Percentiles rank a stretch among this genome's conserved stretches.
Conservation (phyloP, 805 yeast genomes). For the Myxozyma lipomycoides region DNA sequence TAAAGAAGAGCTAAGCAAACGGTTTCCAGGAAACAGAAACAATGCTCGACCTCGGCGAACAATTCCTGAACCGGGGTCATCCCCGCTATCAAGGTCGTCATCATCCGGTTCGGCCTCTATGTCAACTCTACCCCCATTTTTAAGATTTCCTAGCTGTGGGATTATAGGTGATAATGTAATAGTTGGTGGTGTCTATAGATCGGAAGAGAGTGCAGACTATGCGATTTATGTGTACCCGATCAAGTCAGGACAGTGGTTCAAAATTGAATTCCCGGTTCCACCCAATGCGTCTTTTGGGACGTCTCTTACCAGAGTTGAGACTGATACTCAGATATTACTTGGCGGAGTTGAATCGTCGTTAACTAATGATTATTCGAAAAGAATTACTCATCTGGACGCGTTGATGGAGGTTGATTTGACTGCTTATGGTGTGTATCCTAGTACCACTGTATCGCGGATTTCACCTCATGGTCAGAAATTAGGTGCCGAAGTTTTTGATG, state of each 20-base stretch:
- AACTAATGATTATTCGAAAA: slow-evolving; percentile 13
- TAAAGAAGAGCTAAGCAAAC: background rate
- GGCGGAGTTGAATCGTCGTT: slow-evolving; percentile 9
- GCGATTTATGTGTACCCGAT: slow-evolving; percentile 10
- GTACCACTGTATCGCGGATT: slow-evolving; percentile 4
- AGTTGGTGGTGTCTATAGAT: slow-evolving; percentile 11
- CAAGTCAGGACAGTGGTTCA: background rate
- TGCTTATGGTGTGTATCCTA: slow-evolving; percentile 12
- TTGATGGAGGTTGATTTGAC: slow-evolving; percentile 14
- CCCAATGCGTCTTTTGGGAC: slow-evolving; percentile 8
- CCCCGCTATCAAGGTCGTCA: no score
- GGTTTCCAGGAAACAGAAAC: background rate
- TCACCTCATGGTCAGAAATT: slow-evolving; percentile 14
- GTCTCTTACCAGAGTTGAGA: slow-evolving; percentile 3
- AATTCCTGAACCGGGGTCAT: no score
- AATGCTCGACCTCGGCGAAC: no score
- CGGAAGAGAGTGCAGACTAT: slow-evolving; percentile 5
- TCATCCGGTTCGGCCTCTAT: no score
- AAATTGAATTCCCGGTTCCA: background rate
- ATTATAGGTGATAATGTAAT: slow-evolving; percentile 14
- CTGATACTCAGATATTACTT: slow-evolving; percentile 2
- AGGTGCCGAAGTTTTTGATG: slow-evolving; percentile 7
- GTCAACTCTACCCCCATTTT: slow-evolving; percentile 9
- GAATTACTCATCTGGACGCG: slow-evolving; percentile 8
- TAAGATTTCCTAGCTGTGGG: slow-evolving; percentile 22